Conservation (phyloP, 2,329 filamentous ascomycete genomes). For the Venturia oleaginea region DNA sequence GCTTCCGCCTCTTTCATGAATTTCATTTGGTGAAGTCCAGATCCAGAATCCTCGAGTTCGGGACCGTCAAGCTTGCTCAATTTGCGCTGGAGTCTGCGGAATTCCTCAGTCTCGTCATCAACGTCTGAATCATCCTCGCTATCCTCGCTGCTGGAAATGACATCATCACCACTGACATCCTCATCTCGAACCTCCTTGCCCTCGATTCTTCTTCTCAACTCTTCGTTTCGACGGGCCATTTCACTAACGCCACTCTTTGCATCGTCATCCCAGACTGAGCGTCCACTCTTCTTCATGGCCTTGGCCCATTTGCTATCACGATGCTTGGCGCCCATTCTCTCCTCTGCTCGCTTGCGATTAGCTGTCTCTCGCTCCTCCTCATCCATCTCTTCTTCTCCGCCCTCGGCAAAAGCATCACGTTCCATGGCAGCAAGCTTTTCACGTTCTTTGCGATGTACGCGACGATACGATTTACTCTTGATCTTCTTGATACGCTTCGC, state of each 20-base stretch:
- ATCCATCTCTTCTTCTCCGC: conserved; percentile 38
- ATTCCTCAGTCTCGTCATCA: conserved; percentile 38
- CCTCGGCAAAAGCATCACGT: conserved; percentile 49
- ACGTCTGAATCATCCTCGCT: conserved; percentile 51
- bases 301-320: conserved; percentile 90
- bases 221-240: conserved; percentile 74
- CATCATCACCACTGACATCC: conserved; percentile 34
- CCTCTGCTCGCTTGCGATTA: conserved; percentile 70
- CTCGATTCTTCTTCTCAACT: conserved; percentile 69
- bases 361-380: conserved; percentile 56
- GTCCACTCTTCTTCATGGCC: conserved; percentile 66
- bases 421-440: conserved; percentile 51
- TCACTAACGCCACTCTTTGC: conserved; percentile 69
- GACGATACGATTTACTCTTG: conserved; percentile 91
- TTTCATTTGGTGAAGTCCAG: conserved; percentile 63
- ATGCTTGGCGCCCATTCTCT: conserved; percentile 77
- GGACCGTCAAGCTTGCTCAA: conserved; percentile 33
- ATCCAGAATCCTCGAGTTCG: conserved; percentile 27
- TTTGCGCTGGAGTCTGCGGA: conserved; percentile 15
- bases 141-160: conserved; percentile 41
- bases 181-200: conserved; percentile 52
- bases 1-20: conserved; percentile 92
- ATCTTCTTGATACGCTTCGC: conserved; percentile 96
- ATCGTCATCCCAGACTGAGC: conserved; percentile 81
- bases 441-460: conserved; percentile 76